These are phyloP conservation scores for Plectranthus barbatus DNA, from an alignment of 257 asterid species.

Conservation along the genomic window DNA sequence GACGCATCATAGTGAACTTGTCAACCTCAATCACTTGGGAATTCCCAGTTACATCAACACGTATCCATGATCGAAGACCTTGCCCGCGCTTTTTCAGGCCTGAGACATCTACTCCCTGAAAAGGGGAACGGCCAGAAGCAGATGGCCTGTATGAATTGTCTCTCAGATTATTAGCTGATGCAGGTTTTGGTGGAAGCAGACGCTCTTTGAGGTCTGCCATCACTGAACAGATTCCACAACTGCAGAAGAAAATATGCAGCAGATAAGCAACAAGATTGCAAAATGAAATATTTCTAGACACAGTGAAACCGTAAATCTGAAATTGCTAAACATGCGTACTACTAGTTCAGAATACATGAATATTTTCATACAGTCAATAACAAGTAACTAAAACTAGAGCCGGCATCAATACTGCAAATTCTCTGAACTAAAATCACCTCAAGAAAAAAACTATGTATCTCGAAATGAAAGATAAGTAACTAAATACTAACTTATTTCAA, in stretches of 20 bases:
- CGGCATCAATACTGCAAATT: background rate
- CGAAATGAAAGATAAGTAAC: background rate
- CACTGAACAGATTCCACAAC: conserved; percentile 23
- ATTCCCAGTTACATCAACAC: conserved; percentile 77
- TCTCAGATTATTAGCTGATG: conserved; percentile 60
- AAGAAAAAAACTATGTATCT: background rate
- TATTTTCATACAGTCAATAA: no score
- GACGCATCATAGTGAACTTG: conserved; percentile 91
- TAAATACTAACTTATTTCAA: background rate
- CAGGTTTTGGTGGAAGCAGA: conserved; percentile 72
- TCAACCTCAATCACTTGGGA: conserved; percentile 90
- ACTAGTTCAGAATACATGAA: no score
- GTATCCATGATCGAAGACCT: conserved; percentile 92
- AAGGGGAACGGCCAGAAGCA: conserved; percentile 70
- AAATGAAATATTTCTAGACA: background rate
- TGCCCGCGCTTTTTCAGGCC: conserved; percentile 95
- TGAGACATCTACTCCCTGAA: conserved; percentile 68
- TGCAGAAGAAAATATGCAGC: conserved; percentile 18
- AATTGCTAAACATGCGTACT: background rate
- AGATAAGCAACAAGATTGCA: background rate
- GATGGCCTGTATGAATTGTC: conserved; percentile 56
- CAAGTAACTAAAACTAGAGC: no score
- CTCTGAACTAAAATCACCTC: conserved; percentile 1
- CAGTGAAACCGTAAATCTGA: background rate
- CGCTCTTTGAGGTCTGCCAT: conserved; percentile 96